phyloP scores from a whole-genome alignment of 768 basidiomycete species.

The Xerocomus brunneocitrinus region DNA sequence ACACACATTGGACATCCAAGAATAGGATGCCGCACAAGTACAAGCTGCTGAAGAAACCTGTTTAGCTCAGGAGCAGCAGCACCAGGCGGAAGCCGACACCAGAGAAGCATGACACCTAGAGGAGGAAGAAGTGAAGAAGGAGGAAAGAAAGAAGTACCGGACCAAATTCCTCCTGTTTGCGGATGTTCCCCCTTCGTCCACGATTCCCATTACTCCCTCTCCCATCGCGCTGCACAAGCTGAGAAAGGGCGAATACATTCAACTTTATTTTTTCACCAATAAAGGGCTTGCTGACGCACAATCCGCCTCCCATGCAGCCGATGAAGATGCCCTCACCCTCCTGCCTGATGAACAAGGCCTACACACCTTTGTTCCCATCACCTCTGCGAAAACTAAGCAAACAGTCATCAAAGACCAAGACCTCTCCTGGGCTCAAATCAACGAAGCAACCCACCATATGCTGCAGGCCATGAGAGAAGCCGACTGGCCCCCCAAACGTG shows the following conservation, averaged over 20 bases:
- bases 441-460: background rate
- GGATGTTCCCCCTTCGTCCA: background rate
- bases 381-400: background rate
- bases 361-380: background rate
- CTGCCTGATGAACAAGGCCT: background rate
- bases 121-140: background rate
- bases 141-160: conserved; percentile 1
- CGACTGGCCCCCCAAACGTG: background rate
- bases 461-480: background rate
- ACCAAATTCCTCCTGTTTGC: background rate
- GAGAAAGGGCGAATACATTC: background rate
- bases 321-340: background rate
- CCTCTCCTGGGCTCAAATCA: background rate
- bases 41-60: no score
- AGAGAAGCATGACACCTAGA: background rate
- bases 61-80: background rate
- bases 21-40: background rate
- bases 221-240: background rate
- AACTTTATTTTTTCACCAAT: conserved; percentile 4
- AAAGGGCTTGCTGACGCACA: background rate
- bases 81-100: background rate
- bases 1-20: background rate
- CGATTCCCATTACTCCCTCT: background rate
- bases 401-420: background rate
- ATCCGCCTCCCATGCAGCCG: background rate